phyloP scores from a whole-genome alignment of 228 moss, liverwort and hornwort genomes.

The Sphagnum fallax region DNA sequence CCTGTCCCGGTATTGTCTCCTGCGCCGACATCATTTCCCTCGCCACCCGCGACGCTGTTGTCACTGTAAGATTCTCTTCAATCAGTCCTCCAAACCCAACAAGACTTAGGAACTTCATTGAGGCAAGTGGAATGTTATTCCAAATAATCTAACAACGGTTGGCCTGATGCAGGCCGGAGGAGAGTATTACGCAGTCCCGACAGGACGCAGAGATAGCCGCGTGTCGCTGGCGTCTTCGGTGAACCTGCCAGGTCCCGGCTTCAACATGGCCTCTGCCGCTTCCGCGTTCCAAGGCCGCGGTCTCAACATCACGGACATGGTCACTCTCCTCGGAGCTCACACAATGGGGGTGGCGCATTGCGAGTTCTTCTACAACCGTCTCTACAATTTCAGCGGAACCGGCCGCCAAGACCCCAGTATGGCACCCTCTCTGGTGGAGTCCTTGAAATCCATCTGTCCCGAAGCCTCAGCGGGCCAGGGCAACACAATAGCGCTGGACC shows the following conservation, averaged over 20 bases:
- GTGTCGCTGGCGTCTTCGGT: constrained; percentile 13
- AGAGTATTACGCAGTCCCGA: constrained; percentile 12
- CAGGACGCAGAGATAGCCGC: constrained; percentile 27
- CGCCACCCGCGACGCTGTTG: constrained; percentile 28
- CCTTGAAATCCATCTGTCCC: constrained; percentile 23
- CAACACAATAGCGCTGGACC: constrained; percentile 15
- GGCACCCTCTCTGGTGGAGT: constrained; percentile 12
- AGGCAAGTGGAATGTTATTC: neutral
- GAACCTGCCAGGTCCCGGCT: constrained; percentile 18
- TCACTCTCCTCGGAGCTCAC: constrained; percentile 29
- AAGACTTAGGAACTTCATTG: neutral
- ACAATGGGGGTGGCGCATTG: constrained; percentile 37
- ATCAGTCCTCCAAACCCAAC: too few relatives aligned
- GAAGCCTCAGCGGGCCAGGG: constrained; percentile 7
- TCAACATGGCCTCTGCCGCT: too few relatives aligned
- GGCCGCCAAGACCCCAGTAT: constrained; percentile 29
- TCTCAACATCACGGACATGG: constrained; percentile 5
- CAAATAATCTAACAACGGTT: neutral
- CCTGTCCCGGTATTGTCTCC: constrained; percentile 32
- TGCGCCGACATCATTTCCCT: constrained; percentile 37
- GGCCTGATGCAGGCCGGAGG: constrained; percentile 23
- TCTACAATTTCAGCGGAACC: constrained; percentile 34
- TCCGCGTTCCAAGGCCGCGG: neutral
- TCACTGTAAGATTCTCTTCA: constrained; percentile 14
- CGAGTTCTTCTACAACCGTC: constrained; percentile 37